Evolutionary conservation across 495 filamentous ascomycete species (phyloP), one percentile per base, ranked within the genome.

Genomic region (Penicillium salamii): DNA sequence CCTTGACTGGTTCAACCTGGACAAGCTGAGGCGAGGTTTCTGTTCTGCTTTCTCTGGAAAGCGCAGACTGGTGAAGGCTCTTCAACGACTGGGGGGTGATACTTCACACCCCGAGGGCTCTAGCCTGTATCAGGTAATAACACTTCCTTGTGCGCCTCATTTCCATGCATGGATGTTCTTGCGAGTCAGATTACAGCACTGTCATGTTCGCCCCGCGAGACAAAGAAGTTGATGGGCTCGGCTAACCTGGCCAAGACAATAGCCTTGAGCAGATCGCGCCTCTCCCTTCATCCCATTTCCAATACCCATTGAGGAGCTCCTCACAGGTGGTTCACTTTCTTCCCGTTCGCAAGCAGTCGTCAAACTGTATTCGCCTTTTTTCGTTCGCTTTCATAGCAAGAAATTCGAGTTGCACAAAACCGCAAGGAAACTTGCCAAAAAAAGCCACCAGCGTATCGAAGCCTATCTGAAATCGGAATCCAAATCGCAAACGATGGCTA

Each of bases 301-400:
- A 12, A 7, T 32, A 17, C 37, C 45, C 45, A 24, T 29, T 42
- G 44, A 50, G 47, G 15, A 17, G 14, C 18, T 21, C 42, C 54
- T 20, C 13, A 34, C 40, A 50, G 28, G 32, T 29, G 36, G 28
- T 20, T 28, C 35, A 28, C 28, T 35, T 20, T 43, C 41, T 44
- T 61, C 55, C 37, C 15, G 42, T 42, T 49, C 46, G 37, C 21
- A 48, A n/a, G 53, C 59, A 70, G 52, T 68, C 80, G 80, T 66
- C 79, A 84, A 79, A 53, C 74, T 78, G 79, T 79, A 83, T 80
- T 84, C 83, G 52, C 80, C 79, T 70, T 76, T 84, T 50, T 83
- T 84, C 67, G 64, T 78, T 67, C 70, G 73, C 58, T 71, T 66
- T 53, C 78, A 69, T 67, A 70, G 67, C 28, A 69, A 62, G 45